Evolutionary conservation across 2,329 filamentous ascomycete genomes (phyloP).

Genomic region (Neurospora crassa): DNA sequence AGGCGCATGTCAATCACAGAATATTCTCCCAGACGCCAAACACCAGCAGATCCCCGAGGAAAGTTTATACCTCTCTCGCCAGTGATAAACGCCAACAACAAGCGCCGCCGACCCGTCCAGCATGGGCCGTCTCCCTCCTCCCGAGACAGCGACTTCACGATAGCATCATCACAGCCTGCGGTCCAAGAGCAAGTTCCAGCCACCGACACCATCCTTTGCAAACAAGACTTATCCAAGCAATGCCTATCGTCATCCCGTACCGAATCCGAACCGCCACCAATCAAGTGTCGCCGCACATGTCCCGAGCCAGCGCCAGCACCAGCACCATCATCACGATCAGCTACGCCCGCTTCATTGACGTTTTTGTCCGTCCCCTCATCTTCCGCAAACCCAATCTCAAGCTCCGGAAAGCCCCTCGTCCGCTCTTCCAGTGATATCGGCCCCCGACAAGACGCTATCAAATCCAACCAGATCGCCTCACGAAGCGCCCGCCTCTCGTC

Average conservation of each 20-base stretch:
- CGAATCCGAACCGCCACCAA: slow-evolving; percentile 25
- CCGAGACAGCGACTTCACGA: not conserved
- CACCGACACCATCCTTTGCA: not conserved
- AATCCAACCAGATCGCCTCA: not conserved
- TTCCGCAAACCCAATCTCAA: not conserved
- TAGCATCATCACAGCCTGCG: slow-evolving; percentile 5
- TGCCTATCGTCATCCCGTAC: slow-evolving; percentile 11
- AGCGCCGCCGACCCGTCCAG: not conserved
- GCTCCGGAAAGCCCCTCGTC: slow-evolving; percentile 17
- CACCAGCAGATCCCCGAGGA: not conserved
- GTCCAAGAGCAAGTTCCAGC: not conserved
- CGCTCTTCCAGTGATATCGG: slow-evolving; percentile 28
- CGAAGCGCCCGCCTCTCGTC: slow-evolving; percentile 19
- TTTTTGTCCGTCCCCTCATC: not conserved
- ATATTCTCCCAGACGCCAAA: not conserved
- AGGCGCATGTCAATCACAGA: not conserved
- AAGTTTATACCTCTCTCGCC: slow-evolving; percentile 4
- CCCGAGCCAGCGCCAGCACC: not conserved
- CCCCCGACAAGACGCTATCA: slow-evolving; percentile 6
- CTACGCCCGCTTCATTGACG: not conserved
- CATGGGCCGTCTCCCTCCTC: not conserved
- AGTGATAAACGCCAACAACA: not conserved
- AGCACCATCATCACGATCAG: not conserved
- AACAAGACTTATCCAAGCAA: not conserved
- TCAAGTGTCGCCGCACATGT: slow-evolving; percentile 18